Evolutionary conservation across 805 yeast genomes (phyloP).

Genomic region (Metschnikowia lachancei): DNA sequence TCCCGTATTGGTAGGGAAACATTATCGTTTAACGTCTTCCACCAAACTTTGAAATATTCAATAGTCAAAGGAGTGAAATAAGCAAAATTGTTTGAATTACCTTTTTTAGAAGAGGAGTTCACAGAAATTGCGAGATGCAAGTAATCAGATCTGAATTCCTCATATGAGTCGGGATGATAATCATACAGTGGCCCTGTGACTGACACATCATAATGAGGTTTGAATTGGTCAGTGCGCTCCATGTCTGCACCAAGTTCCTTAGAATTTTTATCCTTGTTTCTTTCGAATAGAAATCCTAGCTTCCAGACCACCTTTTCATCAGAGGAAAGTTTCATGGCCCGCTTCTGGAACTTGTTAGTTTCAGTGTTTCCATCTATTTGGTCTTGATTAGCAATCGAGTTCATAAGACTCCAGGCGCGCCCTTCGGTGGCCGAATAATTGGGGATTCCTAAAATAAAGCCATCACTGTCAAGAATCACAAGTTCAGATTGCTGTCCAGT

Average conservation of each 20-base stretch:
- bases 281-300: slow-evolving; percentile 70
- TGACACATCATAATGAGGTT: slow-evolving; percentile 62
- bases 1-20: slow-evolving; percentile 36
- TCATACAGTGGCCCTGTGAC: slow-evolving; percentile 58
- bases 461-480: slow-evolving; percentile 51
- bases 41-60: slow-evolving; percentile 42
- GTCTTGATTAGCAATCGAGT: slow-evolving; percentile 19
- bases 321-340: slow-evolving; percentile 52
- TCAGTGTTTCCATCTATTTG: slow-evolving; percentile 24
- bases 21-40: slow-evolving; percentile 35
- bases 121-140: slow-evolving; percentile 54
- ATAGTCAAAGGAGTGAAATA: slow-evolving; percentile 41
- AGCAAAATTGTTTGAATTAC: slow-evolving; percentile 34
- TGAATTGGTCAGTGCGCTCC: slow-evolving; percentile 47
- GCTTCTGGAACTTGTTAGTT: slow-evolving; percentile 35
- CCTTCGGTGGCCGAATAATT: slow-evolving; percentile 39
- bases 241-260: slow-evolving; percentile 36
- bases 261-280: slow-evolving; percentile 41
- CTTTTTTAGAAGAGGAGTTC: slow-evolving; percentile 30
- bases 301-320: slow-evolving; percentile 74
- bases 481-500: slow-evolving; percentile 48
- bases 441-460: slow-evolving; percentile 58
- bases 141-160: slow-evolving; percentile 76
- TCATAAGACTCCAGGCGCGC: slow-evolving; percentile 39
- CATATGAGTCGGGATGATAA: slow-evolving; percentile 72